These are phyloP conservation scores for Quillaja saponaria DNA, from an alignment of 306 rosid species.

Conservation along the genomic window DNA sequence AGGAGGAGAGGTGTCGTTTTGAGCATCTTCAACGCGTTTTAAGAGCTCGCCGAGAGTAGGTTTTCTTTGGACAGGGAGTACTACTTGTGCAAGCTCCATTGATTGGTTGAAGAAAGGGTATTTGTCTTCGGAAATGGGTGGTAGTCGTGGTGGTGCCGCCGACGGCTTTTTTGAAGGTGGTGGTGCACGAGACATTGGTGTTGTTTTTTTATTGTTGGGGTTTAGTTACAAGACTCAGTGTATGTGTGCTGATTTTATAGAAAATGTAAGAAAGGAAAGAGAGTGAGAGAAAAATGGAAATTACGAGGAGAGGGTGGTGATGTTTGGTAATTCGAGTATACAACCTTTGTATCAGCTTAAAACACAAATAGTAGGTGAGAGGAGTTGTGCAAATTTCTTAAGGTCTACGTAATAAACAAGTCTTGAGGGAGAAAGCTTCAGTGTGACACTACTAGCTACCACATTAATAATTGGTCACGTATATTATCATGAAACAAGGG, in stretches of 20 bases:
- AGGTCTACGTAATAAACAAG: too few relatives aligned
- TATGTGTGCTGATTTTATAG: conserved; percentile 31
- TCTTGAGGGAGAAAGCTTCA: too few relatives aligned
- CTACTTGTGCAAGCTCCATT: conserved; percentile 53
- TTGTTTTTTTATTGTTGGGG: background rate
- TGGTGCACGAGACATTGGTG: conserved; percentile 30
- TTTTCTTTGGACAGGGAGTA: conserved; percentile 8
- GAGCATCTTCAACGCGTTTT: conserved; percentile 62
- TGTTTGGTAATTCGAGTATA: conserved; percentile 36
- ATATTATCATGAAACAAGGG: too few relatives aligned
- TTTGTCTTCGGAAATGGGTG: background rate
- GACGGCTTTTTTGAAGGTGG: conserved; percentile 27
- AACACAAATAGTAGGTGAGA: conserved; percentile 25
- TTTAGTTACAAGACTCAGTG: background rate
- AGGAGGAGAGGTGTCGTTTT: conserved; percentile 36
- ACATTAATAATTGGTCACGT: too few relatives aligned
- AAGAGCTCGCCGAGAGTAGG: conserved; percentile 77
- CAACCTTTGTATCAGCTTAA: conserved; percentile 35
- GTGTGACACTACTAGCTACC: too few relatives aligned
- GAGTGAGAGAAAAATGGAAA: background rate
- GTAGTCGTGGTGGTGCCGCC: background rate
- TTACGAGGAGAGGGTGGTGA: conserved; percentile 2
- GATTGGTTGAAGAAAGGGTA: conserved; percentile 47
- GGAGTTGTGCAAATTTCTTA: conserved; percentile 27
- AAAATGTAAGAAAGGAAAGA: background rate